Evolutionary conservation across 371 early-diverging fungal species (phyloP), one percentile per base, ranked within the genome.

Genomic region (Funneliformis caledonium): DNA sequence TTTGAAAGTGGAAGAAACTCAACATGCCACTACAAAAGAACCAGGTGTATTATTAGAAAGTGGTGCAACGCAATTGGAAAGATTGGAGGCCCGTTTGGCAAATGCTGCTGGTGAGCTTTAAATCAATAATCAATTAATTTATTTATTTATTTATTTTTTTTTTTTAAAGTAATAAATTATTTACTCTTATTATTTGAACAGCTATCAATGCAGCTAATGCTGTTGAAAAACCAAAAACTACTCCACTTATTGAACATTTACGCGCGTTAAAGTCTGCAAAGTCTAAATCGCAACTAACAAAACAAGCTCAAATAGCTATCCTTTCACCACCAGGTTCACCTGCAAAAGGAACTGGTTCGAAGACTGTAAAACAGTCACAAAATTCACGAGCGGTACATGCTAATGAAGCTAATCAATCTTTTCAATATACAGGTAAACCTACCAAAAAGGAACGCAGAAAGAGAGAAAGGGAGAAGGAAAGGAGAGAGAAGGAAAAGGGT

Each of bases 171-270:
- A 65, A 11, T 37, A 11, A 16, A 33, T 33, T 19, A 42, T 74
- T 45, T 86, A 80, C 26, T 83, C 11, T 76, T 69, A 22, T n/a
- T 19, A 42, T 37, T 47, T 43, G 19, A 37, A 48, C 22, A 73
- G 72, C 70, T 12, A 60, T 22, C 43, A 59, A 31, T 26, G 68
- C 81, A 10, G 50, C 74, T 4, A 61, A 42, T 56, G 70, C 42
- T 16, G 19, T 26, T 33, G 69, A 69, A 67, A 74, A 81, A 37
- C 81, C 81, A 42, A 81, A 76, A 76, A 83, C 93, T 6, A 95
- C 95, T 0, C 94, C 95, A 11, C 83, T 95, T 4, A 82, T 95
- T 47, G 95, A 95, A 50, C 90, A 91, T 80, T 81, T 95, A n/a
- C 91, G 95, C 42, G 92, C 93, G 7, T 90, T 93, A 81, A 94